Evolutionary conservation across 2,329 filamentous ascomycete species (phyloP).

Genomic region (Neurospora sp.): DNA sequence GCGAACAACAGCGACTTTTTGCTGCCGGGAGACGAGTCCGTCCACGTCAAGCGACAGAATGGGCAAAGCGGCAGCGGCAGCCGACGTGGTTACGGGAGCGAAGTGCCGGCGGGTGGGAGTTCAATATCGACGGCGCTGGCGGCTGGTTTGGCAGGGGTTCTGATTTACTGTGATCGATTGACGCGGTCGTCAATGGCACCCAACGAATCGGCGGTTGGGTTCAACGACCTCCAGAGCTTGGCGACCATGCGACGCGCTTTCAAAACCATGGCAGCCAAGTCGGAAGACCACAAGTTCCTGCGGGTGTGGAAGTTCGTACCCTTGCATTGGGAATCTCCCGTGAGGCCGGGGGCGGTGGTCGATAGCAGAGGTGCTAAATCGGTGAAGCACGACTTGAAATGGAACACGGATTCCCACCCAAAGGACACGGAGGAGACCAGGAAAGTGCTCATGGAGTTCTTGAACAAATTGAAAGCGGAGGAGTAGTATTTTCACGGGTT

Average conservation of each 20-base stretch:
- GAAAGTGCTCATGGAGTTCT: background rate
- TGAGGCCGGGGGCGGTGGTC: background rate
- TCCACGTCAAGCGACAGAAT: background rate
- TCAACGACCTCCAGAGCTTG: background rate
- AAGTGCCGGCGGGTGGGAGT: background rate
- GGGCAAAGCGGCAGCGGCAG: no score
- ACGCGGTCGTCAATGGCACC: background rate
- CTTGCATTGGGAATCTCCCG: background rate
- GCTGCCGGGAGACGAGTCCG: background rate
- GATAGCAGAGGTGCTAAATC: background rate
- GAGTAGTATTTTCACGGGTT: background rate
- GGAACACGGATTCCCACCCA: background rate
- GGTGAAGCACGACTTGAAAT: background rate
- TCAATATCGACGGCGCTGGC: background rate
- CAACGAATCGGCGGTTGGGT: background rate
- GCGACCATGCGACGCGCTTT: background rate
- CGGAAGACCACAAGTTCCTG: background rate
- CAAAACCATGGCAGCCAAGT: background rate
- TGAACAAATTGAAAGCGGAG: background rate
- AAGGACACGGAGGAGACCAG: background rate
- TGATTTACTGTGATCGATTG: background rate
- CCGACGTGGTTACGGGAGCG: no score
- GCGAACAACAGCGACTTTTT: background rate
- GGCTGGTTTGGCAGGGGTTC: background rate
- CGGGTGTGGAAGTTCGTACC: background rate